Evolutionary conservation across 108 stramenopile species (phyloP).

Genomic region (Conticribra weissflogii): DNA sequence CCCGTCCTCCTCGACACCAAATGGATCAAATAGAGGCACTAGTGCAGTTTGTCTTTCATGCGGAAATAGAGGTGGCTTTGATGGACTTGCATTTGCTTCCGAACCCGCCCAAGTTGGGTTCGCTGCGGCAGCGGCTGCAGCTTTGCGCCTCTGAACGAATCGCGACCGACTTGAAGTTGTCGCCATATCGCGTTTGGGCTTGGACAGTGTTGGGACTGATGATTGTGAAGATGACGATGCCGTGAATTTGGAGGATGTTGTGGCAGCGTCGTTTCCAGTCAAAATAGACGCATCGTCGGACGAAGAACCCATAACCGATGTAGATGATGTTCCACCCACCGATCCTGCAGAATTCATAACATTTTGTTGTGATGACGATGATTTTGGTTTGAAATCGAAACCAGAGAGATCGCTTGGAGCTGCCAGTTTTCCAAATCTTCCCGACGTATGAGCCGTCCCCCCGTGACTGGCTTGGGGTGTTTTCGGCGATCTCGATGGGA

Average conservation of each 20-base stretch:
- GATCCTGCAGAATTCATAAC: conserved; percentile 16
- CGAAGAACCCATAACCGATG: conserved; percentile 22
- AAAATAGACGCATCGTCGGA: conserved; percentile 38
- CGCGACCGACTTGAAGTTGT: conserved; percentile 31
- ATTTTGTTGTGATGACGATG: not conserved
- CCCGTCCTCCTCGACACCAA: conserved; percentile 31
- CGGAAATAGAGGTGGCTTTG: conserved; percentile 24
- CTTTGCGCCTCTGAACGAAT: conserved; percentile 39
- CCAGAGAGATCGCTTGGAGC: conserved; percentile 37
- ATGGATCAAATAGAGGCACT: conserved; percentile 47
- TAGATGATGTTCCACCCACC: conserved; percentile 33
- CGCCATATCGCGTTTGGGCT: conserved; percentile 38
- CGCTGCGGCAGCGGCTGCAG: conserved; percentile 4
- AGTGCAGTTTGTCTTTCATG: conserved; percentile 7
- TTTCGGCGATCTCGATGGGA: conserved; percentile 20
- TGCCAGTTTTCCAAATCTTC: conserved; percentile 37
- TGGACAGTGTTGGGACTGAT: conserved; percentile 37
- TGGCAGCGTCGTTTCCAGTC: conserved; percentile 38
- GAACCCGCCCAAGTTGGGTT: not conserved
- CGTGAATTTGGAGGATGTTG: conserved; percentile 30
- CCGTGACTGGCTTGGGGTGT: conserved; percentile 2
- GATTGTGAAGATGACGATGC: conserved; percentile 15
- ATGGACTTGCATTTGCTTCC: not conserved
- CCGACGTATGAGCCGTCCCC: conserved; percentile 7
- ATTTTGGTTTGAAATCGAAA: conserved; percentile 39